These are phyloP conservation scores for Eutrema japonicum DNA, from an alignment of 345 rosid genomes.

Conservation along the genomic window DNA sequence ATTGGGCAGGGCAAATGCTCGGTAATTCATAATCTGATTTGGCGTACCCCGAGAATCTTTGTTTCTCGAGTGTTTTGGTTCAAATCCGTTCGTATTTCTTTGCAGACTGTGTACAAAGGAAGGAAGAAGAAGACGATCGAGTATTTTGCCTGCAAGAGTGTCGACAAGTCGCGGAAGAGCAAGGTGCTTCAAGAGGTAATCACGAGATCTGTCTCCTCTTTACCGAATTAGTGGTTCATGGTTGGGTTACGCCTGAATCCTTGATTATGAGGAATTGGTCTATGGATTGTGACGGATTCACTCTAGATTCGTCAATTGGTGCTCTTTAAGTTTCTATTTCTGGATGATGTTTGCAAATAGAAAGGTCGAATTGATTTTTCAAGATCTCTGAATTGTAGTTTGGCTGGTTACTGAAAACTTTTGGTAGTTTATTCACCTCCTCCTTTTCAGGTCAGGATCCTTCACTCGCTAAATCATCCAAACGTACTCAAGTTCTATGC, in stretches of 20 bases:
- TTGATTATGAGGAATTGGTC: background rate
- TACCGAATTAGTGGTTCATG: slow-evolving; percentile 10
- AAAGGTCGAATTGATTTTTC: slow-evolving; percentile 18
- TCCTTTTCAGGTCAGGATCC: slow-evolving; percentile 79
- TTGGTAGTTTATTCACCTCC: background rate
- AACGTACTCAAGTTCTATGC: slow-evolving; percentile 83
- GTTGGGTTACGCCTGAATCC: slow-evolving; percentile 8
- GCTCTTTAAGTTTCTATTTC: slow-evolving; percentile 34
- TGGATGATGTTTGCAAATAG: slow-evolving; percentile 24
- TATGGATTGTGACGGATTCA: slow-evolving; percentile 16
- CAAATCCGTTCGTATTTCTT: background rate
- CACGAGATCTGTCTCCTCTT: slow-evolving; percentile 1
- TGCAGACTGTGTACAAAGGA: slow-evolving; percentile 89
- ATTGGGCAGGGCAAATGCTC: slow-evolving; percentile 97
- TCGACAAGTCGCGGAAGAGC: slow-evolving; percentile 85
- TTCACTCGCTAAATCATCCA: slow-evolving; percentile 80
- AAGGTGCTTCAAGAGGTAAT: slow-evolving; percentile 97
- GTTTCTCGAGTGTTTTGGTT: background rate
- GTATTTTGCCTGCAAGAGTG: slow-evolving; percentile 94
- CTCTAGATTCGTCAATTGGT: slow-evolving; percentile 7
- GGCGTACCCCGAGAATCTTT: background rate
- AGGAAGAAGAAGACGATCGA: slow-evolving; percentile 98
- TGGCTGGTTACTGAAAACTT: background rate
- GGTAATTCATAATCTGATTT: slow-evolving; percentile 48
- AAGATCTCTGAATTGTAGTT: background rate